Base-by-base conservation (phyloP, 192 early-diverging fungal genomes). In the Jimgerdemannia flammicorona region DNA sequence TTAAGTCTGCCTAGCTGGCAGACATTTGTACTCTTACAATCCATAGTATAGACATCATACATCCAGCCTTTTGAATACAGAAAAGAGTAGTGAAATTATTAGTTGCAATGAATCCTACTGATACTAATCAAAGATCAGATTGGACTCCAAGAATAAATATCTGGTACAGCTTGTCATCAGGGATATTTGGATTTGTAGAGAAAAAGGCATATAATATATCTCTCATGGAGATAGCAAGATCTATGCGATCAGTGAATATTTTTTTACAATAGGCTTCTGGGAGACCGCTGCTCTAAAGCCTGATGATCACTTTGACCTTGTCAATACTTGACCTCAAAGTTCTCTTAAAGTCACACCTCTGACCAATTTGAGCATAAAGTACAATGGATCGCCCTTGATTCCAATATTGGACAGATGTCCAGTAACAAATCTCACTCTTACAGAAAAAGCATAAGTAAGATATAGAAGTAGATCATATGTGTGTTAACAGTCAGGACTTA, bases 281-380 rank as follows among this genome's bases (percentile, higher is more conserved):
- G 40, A 77, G 76, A 73, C 76, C 76, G 67, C 76, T 71, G 10
- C 71, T 73, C 66, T 71, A 19, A 66, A 77, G 76, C 3, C 76
- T 71, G 44, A 67, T 59, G 18, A 77, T 69, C 14, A 66, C 76
- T 73, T 77, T 71, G 19, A 77, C 20, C n/a, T 77, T 77, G 44
- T 73, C 69, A 40, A 73, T 73, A 73, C 43, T 77, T 14, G 67
- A 10, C n/a, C 72, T 77, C 49, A 77, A 40, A 1, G 72, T 68
- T n/a, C 76, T 71, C n/a, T 71, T 18, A 19, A 77, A 77, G 66
- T 77, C 76, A 69, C 71, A 73, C 64, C 67, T 77, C 59, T 77
- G 76, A 2, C 76, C 76, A n/a, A 77, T 64, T 3, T 66, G 76
- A 9, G 76, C 71, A 11, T 65, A 66, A 2, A 77, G 71, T 3